A percentile compares a stretch with the other conserved stretches of the same genome.
Conservation (phyloP, 192 early-diverging fungal species). For the Jimgerdemannia flammicorona region DNA sequence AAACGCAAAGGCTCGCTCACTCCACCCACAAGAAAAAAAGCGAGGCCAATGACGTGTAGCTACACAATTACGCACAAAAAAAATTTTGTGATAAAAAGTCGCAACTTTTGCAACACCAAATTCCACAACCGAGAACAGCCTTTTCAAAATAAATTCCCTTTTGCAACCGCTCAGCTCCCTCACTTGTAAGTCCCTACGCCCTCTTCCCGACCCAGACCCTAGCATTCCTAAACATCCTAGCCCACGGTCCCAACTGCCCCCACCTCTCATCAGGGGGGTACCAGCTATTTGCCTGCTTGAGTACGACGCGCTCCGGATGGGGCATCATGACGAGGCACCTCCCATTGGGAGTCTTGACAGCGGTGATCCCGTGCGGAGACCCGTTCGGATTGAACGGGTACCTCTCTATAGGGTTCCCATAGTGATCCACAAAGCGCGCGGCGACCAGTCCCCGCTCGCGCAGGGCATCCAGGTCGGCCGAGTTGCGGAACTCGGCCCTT, state of each 20-base stretch:
- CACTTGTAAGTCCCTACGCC: not conserved
- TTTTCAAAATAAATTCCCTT: not conserved
- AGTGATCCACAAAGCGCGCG: constrained; percentile 82
- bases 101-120: not conserved
- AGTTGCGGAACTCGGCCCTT: constrained; percentile 67
- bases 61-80: too few relatives aligned
- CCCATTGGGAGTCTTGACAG: constrained; percentile 77
- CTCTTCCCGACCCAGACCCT: constrained; percentile 71
- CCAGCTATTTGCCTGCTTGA: constrained; percentile 89
- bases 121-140: not conserved
- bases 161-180: not conserved
- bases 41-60: too few relatives aligned
- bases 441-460: constrained; percentile 54
- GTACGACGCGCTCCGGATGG: constrained; percentile 93
- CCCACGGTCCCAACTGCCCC: constrained; percentile 82
- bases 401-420: constrained; percentile 65
- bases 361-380: constrained; percentile 81
- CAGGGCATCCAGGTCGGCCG: constrained; percentile 39
- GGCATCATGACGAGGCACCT: constrained; percentile 96
- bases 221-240: constrained; percentile 91
- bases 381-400: constrained; percentile 99
- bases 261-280: constrained; percentile 56
- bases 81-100: too few relatives aligned
- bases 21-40: too few relatives aligned
- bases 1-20: too few relatives aligned